Conservation (phyloP, 2,329 filamentous ascomycete genomes). For the Didymella segeticola region DNA sequence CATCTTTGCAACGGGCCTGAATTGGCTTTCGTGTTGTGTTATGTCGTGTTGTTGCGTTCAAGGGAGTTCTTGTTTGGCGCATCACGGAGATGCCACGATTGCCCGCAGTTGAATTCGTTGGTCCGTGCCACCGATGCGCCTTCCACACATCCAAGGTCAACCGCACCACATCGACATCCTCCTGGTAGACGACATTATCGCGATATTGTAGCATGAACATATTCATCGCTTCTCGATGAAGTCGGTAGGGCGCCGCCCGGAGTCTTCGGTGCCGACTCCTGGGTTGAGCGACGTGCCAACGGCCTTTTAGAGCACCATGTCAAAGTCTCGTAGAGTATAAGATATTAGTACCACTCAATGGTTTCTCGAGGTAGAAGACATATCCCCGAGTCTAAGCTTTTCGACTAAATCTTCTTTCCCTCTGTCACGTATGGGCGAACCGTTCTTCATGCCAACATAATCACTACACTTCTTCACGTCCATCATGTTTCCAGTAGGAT, state of each 20-base stretch:
- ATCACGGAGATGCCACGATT: slow-evolving; percentile 40
- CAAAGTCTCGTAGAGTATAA: too few species aligned
- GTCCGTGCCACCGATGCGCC: not conserved
- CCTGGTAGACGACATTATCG: not conserved
- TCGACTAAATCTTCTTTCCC: too few species aligned
- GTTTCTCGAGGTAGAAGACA: too few species aligned
- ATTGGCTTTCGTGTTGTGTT: slow-evolving; percentile 19
- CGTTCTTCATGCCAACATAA: too few species aligned
- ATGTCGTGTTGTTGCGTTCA: slow-evolving; percentile 18
- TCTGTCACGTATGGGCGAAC: too few species aligned
- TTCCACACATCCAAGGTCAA: not conserved
- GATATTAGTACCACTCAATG: too few species aligned
- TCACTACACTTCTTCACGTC: not conserved
- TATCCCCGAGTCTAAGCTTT: too few species aligned
- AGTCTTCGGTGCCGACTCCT: too few species aligned
- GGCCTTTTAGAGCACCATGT: too few species aligned
- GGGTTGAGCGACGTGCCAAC: too few species aligned
- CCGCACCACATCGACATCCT: not conserved
- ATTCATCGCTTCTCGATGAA: not conserved
- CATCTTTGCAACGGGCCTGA: slow-evolving; percentile 35
- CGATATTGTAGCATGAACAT: not conserved
- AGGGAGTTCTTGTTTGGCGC: slow-evolving; percentile 10
- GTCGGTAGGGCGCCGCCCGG: too few species aligned
- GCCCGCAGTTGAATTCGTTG: slow-evolving; percentile 26
- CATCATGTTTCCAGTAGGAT: not conserved